These are phyloP conservation scores for Lichina pygmaea DNA, from an alignment of 495 filamentous ascomycete genomes.

Conservation along the genomic window DNA sequence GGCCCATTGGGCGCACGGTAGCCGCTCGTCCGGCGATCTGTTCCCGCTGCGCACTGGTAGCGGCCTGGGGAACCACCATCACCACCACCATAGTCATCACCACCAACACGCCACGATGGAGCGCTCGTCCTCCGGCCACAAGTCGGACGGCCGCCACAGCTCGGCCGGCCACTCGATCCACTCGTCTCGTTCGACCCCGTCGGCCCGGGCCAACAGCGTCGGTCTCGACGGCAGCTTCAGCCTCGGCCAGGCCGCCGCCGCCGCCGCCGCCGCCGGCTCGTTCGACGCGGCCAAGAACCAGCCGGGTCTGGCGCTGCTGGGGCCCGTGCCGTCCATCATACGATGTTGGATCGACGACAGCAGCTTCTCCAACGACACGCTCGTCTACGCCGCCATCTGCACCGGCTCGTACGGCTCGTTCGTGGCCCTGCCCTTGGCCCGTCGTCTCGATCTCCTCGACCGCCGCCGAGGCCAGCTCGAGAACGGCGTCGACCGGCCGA, in stretches of 20 bases:
- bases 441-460: slow-evolving; percentile 38
- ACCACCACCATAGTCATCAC: too few relatives aligned
- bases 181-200: slow-evolving; percentile 22
- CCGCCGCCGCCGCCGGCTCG: slow-evolving; percentile 15
- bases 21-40: slow-evolving; percentile 54
- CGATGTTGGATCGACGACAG: slow-evolving; percentile 69
- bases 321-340: slow-evolving; percentile 74
- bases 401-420: slow-evolving; percentile 72
- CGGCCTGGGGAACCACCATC: slow-evolving; percentile 32
- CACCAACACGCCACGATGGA: slow-evolving; percentile 47
- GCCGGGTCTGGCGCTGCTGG: slow-evolving; percentile 56
- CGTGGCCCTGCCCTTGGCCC: slow-evolving; percentile 43
- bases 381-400: slow-evolving; percentile 80
- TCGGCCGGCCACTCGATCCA: slow-evolving; percentile 57
- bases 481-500: slow-evolving; percentile 13
- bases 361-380: slow-evolving; percentile 58
- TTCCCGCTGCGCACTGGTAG: slow-evolving; percentile 53
- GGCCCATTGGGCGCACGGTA: slow-evolving; percentile 61
- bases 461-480: slow-evolving; percentile 34
- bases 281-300: slow-evolving; percentile 29
- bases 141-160: slow-evolving; percentile 88
- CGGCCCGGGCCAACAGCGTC: slow-evolving; percentile 61
- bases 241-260: slow-evolving; percentile 14
- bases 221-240: slow-evolving; percentile 46
- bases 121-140: slow-evolving; percentile 58